Evolutionary conservation across 2,329 filamentous ascomycete species (phyloP).

Genomic region (Kalmusia sp.): DNA sequence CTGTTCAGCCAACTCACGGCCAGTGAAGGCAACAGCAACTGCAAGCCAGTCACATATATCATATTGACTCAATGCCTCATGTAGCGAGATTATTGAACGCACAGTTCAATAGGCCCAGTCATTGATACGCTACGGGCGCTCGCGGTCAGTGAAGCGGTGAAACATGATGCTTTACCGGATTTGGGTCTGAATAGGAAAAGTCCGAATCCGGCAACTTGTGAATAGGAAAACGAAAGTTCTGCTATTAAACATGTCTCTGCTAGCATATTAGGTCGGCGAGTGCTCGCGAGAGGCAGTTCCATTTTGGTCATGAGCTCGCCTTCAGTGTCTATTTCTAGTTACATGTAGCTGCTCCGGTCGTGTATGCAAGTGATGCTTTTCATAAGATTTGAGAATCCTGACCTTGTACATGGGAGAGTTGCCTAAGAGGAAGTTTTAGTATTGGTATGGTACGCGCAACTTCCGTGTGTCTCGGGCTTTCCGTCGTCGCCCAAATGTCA

Average conservation of each 20-base stretch:
- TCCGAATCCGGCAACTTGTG: slow-evolving; percentile 14
- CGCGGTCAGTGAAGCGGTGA: slow-evolving; percentile 15
- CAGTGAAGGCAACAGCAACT: background rate
- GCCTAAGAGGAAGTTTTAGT: too few species aligned
- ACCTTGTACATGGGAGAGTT: too few species aligned
- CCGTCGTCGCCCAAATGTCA: too few species aligned
- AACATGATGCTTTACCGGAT: slow-evolving; percentile 27
- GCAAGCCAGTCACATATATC: background rate
- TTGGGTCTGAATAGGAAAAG: slow-evolving; percentile 43
- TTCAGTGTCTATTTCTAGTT: too few species aligned
- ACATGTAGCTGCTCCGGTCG: too few species aligned
- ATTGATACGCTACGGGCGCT: background rate
- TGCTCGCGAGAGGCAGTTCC: background rate
- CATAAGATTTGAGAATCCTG: too few species aligned
- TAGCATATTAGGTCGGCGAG: background rate
- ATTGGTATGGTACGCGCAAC: too few species aligned
- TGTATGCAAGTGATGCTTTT: too few species aligned
- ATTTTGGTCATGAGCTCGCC: too few species aligned
- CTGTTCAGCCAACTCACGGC: background rate
- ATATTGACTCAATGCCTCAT: background rate
- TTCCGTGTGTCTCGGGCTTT: too few species aligned
- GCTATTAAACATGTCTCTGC: slow-evolving; percentile 22
- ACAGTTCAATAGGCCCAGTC: background rate
- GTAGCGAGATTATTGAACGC: background rate
- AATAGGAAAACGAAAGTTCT: slow-evolving; percentile 28